Base-by-base conservation (phyloP, 768 basidiomycete species). In the Daedalea quercina region DNA sequence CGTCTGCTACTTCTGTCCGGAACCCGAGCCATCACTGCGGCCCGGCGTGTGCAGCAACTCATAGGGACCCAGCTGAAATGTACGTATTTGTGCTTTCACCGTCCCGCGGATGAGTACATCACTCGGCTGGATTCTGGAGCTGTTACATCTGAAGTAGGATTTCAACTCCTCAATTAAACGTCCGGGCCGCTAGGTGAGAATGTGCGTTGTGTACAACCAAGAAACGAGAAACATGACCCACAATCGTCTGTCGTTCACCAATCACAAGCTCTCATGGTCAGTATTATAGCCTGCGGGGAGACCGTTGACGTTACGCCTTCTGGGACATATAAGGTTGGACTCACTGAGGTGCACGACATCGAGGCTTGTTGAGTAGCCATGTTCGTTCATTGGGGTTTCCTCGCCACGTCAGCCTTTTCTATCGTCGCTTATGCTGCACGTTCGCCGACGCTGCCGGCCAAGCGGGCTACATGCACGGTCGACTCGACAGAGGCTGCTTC, bases 381-480 rank as follows among this genome's bases (percentile, higher is more conserved):
- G 46, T 33, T 33, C n/a, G 24, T 24, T 9, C 13, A 3, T 11
- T 19, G 9, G 11, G 25, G 3, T 28, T 28, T 47, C 3, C 28
- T 47, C 3, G n/a, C 44, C 33, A 24, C 46, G 22, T 24, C 33
- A 3, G 11, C 33, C 35, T 25, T 3, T 22, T 9, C 50, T 6
- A 9, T 17, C 4, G 12, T 51, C 40, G 41, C 23, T 8, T 23
- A 43, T 17, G 50, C 50, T 17, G 19, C 28, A 3, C 50, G 40
- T 9, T 51, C 50, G 17, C 6, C 4, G 11, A 51, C 22, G 9
- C 17, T 42, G 17, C 6, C 50, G 17, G 37, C 50, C 19, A 51
- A 51, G 40, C 20, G 50, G 12, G 25, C 50, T 3, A 43, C 50
- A 11, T 51, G 50, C 23, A 51, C 50, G 13, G 50, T 51, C 2